Evolutionary conservation across 805 yeast species (phyloP), one percentile per base, ranked within the genome.

Genomic region (Priceomyces carsonii): DNA sequence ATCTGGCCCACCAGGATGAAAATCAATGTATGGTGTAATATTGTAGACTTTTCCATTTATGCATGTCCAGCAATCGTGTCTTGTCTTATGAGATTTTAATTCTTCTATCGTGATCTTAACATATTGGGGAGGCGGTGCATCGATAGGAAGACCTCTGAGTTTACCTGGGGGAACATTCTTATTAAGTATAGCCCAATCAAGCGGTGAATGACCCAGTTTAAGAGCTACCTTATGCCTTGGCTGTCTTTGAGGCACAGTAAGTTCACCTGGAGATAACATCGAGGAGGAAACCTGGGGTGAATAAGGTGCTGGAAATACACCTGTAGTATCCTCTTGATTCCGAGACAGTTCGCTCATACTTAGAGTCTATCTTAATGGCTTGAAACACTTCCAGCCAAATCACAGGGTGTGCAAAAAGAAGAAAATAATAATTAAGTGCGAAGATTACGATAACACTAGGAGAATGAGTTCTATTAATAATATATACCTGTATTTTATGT

Each of bases 1-100:
- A 5, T 77, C 79, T 3, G 70, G 79, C 2, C 99, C 99, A 22
- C 99, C 99, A 0, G 99, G 99, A 48, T 91, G 99, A 57, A 80
- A 93, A 36, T 76, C 67, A 22, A 93, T 53, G 57, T 93, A 91
- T 8, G 84, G 80, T 0, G 96, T 80, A n/a, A 91, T 68, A 51
- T 90, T 87, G 64, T 85, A 91, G 2, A 91, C 95, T 49, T 78
- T 83, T 3, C 89, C 86, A 28, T 77, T 78, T 6, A 91, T 71
- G 21, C 78, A 78, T 3, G 93, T 83, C 98, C 98, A 91, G 39
- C 85, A 85, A 53, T 93, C 95, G 0, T 73, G 74, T n/a, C 40
- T 43, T 0, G 70, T 56, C 13, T 65, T 70, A 57, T 91, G 97
- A 32, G 59, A 65, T 27, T 63, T 61, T 36, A 90, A 63, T 47